Conservation (phyloP, 2,329 filamentous ascomycete species). For the Pseudogymnoascus sp. region DNA sequence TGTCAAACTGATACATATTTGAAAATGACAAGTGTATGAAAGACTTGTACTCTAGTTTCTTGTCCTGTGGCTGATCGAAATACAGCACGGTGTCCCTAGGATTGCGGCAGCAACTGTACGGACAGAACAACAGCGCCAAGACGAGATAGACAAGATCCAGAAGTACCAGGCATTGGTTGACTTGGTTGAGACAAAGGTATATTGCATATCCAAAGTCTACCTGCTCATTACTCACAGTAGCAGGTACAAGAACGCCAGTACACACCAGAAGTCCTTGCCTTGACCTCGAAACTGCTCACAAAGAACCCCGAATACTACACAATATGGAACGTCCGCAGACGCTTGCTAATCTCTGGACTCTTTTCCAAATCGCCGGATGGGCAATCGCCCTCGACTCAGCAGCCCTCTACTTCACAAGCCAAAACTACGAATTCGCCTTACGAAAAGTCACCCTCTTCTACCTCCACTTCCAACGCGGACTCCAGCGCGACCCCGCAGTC, state of each 20-base stretch:
- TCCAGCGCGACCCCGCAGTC: slow-evolving; percentile 44
- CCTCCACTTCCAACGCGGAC: slow-evolving; percentile 47
- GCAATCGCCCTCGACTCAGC: slow-evolving; percentile 48
- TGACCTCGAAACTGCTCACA: slow-evolving; percentile 65
- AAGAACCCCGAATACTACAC: slow-evolving; percentile 87
- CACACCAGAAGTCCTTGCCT: slow-evolving; percentile 49
- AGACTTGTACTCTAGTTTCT: slow-evolving; percentile 11
- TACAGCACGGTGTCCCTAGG: slow-evolving; percentile 78
- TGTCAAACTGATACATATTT: neutral
- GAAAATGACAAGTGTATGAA: slow-evolving; percentile 33
- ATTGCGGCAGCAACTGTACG: slow-evolving; percentile 48
- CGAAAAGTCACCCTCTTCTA: slow-evolving; percentile 51
- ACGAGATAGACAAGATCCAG: slow-evolving; percentile 68
- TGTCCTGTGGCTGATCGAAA: slow-evolving; percentile 24
- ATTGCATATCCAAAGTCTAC: slow-evolving; percentile 11
- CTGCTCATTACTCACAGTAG: slow-evolving; percentile 15
- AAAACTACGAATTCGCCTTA: slow-evolving; percentile 55
- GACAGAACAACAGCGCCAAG: slow-evolving; percentile 62
- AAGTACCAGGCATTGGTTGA: slow-evolving; percentile 67
- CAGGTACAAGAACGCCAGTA: slow-evolving; percentile 29
- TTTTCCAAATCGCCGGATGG: slow-evolving; percentile 47
- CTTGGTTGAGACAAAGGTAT: slow-evolving; percentile 59
- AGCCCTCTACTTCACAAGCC: slow-evolving; percentile 45
- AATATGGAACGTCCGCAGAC: slow-evolving; percentile 81
- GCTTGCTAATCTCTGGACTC: slow-evolving; percentile 44